Conservation (phyloP, 257 asterid genomes). For the Agastache rugosa region DNA sequence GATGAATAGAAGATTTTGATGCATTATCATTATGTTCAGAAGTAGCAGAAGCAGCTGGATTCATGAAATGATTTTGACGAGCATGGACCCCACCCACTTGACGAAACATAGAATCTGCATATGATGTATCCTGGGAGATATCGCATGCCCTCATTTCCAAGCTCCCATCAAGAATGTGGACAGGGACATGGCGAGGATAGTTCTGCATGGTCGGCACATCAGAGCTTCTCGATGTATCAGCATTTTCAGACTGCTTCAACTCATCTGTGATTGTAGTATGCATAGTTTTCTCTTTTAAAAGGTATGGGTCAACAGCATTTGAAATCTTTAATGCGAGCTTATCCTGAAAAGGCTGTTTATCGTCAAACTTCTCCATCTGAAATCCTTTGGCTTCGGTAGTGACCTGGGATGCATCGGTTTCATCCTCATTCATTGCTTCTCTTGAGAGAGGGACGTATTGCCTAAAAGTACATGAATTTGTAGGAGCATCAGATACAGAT, state of each 20-base stretch:
- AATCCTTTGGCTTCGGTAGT: constrained; percentile 54
- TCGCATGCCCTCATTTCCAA: constrained; percentile 45
- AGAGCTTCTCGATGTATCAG: constrained; percentile 40
- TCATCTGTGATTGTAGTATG: constrained; percentile 41
- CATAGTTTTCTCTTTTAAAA: constrained; percentile 46
- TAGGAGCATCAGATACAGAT: constrained; percentile 44
- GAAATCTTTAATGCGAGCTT: constrained; percentile 44
- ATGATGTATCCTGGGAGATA: constrained; percentile 44
- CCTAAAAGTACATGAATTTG: constrained; percentile 50
- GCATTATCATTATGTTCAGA: constrained; percentile 56
- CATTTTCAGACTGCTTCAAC: constrained; percentile 50
- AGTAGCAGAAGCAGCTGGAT: constrained; percentile 56
- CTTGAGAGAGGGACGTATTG: constrained; percentile 56
- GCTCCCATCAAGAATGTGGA: constrained; percentile 85
- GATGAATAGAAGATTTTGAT: constrained; percentile 62
- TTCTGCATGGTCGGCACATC: constrained; percentile 55
- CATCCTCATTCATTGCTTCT: constrained; percentile 54
- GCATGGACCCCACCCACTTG: constrained; percentile 54
- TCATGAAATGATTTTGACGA: constrained; percentile 49
- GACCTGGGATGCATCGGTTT: constrained; percentile 57
- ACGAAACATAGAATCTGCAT: constrained; percentile 48
- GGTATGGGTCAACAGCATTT: constrained; percentile 42
- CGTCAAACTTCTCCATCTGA: constrained; percentile 46
- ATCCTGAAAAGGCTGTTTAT: constrained; percentile 49
- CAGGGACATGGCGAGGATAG: constrained; percentile 83